Conservation (phyloP, 1,284 basidiomycete genomes). For the Ceratobasidium sp. region DNA sequence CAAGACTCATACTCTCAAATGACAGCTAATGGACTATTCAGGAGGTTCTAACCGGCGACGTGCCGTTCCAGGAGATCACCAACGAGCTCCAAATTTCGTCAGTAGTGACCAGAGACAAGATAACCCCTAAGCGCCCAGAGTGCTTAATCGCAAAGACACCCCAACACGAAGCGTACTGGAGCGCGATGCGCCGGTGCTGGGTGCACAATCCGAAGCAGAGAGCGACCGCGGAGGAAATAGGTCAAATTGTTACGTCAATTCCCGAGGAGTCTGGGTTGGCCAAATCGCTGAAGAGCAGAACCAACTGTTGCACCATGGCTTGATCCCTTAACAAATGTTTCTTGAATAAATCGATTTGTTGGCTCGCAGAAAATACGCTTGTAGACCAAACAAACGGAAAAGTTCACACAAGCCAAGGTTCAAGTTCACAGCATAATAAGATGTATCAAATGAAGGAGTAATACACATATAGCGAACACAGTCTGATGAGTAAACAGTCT, state of each 20-base stretch:
- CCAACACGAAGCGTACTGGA: not conserved
- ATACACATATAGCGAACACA: constrained; percentile 36
- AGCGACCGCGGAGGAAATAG: not conserved
- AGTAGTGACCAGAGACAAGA: not conserved
- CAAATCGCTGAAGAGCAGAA: not conserved
- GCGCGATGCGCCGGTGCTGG: not conserved
- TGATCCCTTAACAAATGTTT: not conserved
- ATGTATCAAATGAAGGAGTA: constrained; percentile 6
- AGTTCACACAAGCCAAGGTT: not conserved
- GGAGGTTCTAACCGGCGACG: not conserved
- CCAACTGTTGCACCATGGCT: not conserved
- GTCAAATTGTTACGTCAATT: not conserved
- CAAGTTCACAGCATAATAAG: constrained; percentile 12
- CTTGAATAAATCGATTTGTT: too few species aligned
- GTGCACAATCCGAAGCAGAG: not conserved
- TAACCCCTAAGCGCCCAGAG: not conserved
- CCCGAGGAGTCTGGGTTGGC: not conserved
- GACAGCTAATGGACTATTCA: not conserved
- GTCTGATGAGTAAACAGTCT: constrained; percentile 28
- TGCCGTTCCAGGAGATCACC: not conserved
- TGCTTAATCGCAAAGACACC: not conserved
- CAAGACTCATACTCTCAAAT: not conserved
- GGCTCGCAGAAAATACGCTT: too few species aligned
- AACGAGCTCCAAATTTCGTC: not conserved
- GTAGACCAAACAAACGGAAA: too few species aligned